Evolutionary conservation across 106 monocot species (phyloP).

Genomic region (Dendrobium huoshanense): DNA sequence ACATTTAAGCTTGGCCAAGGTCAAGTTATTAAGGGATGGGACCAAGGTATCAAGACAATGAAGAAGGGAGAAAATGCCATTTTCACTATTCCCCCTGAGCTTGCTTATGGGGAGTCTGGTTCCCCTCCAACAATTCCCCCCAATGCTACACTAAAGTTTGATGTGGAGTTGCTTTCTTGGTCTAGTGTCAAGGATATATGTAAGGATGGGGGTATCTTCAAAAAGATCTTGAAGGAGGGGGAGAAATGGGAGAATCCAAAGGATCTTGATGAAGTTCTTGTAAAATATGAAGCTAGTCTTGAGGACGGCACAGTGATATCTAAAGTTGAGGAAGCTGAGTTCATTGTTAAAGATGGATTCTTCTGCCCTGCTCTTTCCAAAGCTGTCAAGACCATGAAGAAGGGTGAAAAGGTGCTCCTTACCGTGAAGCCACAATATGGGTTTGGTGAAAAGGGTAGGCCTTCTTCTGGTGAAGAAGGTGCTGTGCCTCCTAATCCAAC

Average conservation of each 20-base stretch:
- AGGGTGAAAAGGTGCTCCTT: constrained; percentile 65
- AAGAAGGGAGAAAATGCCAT: constrained; percentile 72
- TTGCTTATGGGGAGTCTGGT: constrained; percentile 62
- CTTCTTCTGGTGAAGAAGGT: constrained; percentile 54
- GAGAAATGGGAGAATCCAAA: constrained; percentile 92
- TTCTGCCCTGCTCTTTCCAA: constrained; percentile 69
- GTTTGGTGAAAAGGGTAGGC: constrained; percentile 73
- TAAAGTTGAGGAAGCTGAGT: constrained; percentile 70
- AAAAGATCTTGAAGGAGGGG: constrained; percentile 65
- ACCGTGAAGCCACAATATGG: constrained; percentile 76
- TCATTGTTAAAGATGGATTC: constrained; percentile 79
- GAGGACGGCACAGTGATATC: constrained; percentile 74
- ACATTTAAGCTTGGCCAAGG: constrained; percentile 73
- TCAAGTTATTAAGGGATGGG: constrained; percentile 76
- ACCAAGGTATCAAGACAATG: constrained; percentile 62
- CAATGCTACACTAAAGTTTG: constrained; percentile 70
- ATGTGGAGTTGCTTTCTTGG: constrained; percentile 87
- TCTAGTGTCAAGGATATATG: constrained; percentile 71
- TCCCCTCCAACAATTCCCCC: constrained; percentile 57
- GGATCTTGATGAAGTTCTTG: constrained; percentile 72
- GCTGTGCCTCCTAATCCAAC: constrained; percentile 61
- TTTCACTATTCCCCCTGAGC: constrained; percentile 57
- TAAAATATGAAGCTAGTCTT: constrained; percentile 73
- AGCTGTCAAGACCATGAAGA: constrained; percentile 84
- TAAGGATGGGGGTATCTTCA: constrained; percentile 76